Evolutionary conservation across 108 stramenopile species (phyloP), one percentile per base, ranked within the genome.

Genomic region (Cafeteria roenbergensis): DNA sequence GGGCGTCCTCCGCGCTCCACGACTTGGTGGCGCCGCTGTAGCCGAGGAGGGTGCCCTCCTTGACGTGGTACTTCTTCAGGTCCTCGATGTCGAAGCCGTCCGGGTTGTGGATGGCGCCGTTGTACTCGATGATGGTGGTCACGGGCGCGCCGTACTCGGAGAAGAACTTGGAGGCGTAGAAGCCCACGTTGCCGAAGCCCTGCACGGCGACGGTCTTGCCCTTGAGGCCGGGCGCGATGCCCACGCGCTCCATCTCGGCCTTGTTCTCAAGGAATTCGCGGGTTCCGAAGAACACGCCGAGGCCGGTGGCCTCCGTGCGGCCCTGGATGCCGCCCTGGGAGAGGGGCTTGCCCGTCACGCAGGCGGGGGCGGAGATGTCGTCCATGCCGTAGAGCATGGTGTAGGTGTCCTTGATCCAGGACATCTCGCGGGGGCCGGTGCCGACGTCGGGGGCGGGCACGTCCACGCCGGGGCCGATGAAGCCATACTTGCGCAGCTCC

Each of bases 391-490:
- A 69, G 25, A 69, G 67, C 6, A 35, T 62, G 21, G 60, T 37
- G 52, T 69, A 69, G n/a, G 68, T 69, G 53, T 69, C 68, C 0
- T 67, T 65, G 30, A 69, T 69, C 68, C 68, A 69, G 63, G 38
- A 50, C 68, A 69, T 69, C 30, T 69, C 68, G 21, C 38, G 37
- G 0, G 68, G 68, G 14, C 68, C 68, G 8, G 68, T 69, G 42
- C 68, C 68, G 25, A 69, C 9, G 62, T 69, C 68, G 14, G 68
- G 68, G 12, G 68, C 68, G 0, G 68, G 68, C n/a, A 69, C 68
- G 29, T 69, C 68, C 6, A 69, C 29, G 24, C 65, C 67, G 17
- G 68, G 68, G 9, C 68, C 68, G 50, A 69, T 67, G 65, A 69
- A 69, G 35, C 68, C 68, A 12, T 36, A 51, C n/a, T 67, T 67